phyloP scores from a whole-genome alignment of 352 stramenopile genomes.

The Phytophthora rubi region DNA sequence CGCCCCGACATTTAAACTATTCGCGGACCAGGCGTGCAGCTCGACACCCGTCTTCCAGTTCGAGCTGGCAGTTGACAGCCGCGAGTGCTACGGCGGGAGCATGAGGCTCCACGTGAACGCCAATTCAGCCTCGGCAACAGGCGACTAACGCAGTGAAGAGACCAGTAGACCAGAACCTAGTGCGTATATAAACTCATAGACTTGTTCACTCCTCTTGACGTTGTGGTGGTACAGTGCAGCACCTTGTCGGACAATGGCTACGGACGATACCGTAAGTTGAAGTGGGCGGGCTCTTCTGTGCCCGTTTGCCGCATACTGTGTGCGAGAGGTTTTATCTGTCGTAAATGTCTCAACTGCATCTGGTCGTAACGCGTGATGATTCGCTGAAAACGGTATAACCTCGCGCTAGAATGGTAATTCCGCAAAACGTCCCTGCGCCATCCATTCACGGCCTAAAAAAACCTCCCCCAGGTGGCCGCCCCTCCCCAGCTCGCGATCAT shows the following conservation, averaged over 20 bases:
- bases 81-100: conserved; percentile 25
- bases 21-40: conserved; percentile 23
- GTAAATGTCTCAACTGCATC: conserved; percentile 4
- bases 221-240: neutral
- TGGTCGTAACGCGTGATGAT: conserved; percentile 9
- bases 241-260: too few relatives aligned
- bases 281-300: conserved; percentile 20
- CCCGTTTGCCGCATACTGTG: conserved; percentile 9
- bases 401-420: conserved; percentile 35
- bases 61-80: conserved; percentile 10
- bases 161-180: neutral
- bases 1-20: conserved; percentile 25
- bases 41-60: conserved; percentile 15
- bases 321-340: conserved; percentile 24
- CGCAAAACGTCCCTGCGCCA: conserved; percentile 35
- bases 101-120: conserved; percentile 25
- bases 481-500: conserved; percentile 35
- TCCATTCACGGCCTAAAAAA: conserved; percentile 28
- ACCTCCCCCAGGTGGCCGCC: too few relatives aligned
- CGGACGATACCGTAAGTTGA: conserved; percentile 15
- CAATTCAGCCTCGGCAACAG: neutral
- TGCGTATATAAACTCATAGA: neutral
- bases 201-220: neutral
- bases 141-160: neutral
- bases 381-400: conserved; percentile 28